Percentiles rank a stretch among this genome's conserved stretches.
phyloP scores from a whole-genome alignment of 2,329 filamentous ascomycete species.

The Talaromyces sp. region DNA sequence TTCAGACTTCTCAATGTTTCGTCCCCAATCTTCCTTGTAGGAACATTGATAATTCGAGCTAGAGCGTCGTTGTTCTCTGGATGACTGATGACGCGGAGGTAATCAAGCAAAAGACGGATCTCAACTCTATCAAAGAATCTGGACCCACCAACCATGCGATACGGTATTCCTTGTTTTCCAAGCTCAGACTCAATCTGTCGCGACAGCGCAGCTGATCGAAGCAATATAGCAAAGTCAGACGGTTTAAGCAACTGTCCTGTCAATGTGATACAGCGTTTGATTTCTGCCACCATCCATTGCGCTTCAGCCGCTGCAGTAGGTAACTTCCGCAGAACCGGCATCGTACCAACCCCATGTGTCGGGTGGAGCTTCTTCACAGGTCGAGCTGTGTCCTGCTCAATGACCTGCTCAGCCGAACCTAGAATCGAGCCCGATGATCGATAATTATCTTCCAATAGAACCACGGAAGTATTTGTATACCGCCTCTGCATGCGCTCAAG shows the following conservation, averaged over 20 bases:
- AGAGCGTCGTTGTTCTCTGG: conserved; percentile 85
- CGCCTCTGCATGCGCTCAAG: conserved; percentile 71
- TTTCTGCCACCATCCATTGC: conserved; percentile 82
- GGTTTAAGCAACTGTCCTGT: conserved; percentile 69
- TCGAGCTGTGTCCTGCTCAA: conserved; percentile 79
- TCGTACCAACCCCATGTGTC: conserved; percentile 73
- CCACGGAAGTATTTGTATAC: conserved; percentile 73
- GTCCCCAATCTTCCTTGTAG: conserved; percentile 75
- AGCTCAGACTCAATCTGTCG: conserved; percentile 80
- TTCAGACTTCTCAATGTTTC: conserved; percentile 69
- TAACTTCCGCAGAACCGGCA: conserved; percentile 74
- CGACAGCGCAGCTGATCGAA: conserved; percentile 80
- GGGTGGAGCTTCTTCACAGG: conserved; percentile 76
- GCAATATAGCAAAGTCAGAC: conserved; percentile 77
- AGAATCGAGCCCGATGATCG: conserved; percentile 84
- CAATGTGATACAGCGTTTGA: conserved; percentile 65
- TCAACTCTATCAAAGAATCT: conserved; percentile 91
- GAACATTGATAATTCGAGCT: conserved; percentile 77
- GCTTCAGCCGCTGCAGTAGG: conserved; percentile 69
- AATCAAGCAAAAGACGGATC: conserved; percentile 82
- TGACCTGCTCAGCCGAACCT: conserved; percentile 73
- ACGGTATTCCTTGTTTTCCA: conserved; percentile 75
- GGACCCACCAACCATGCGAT: conserved; percentile 86
- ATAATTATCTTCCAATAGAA: conserved; percentile 91
- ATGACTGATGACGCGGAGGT: conserved; percentile 78